A percentile compares a stretch with the other conserved stretches of the same genome.
Evolutionary conservation across 352 stramenopile species (phyloP).

Genomic region (Pythium grandisporangium): DNA sequence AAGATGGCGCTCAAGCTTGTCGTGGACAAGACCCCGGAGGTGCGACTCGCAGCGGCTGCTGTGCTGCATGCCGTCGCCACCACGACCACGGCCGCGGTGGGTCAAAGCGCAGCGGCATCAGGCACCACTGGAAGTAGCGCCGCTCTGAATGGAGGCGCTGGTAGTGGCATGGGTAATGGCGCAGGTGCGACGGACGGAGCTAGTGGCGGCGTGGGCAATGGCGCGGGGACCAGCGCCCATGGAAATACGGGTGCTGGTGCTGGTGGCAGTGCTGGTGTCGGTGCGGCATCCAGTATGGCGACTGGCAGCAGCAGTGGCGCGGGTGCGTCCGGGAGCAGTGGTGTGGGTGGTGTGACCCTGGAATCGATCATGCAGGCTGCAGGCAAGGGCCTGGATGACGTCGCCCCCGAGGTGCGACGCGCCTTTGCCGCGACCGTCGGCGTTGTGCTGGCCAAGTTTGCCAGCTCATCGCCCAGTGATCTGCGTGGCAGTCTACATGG

Average conservation of each 20-base stretch:
- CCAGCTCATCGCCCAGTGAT: slow-evolving; percentile 35
- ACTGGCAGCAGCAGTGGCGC: no score
- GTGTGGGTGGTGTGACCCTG: slow-evolving; percentile 18
- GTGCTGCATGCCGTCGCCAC: slow-evolving; percentile 58
- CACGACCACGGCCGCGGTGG: slow-evolving; percentile 27
- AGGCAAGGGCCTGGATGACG: slow-evolving; percentile 73
- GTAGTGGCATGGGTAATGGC: no score
- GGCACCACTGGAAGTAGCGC: no score
- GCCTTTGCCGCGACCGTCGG: slow-evolving; percentile 62
- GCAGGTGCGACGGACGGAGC: not conserved
- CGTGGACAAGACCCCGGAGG: slow-evolving; percentile 72
- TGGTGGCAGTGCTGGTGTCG: not conserved
- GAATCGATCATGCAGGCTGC: slow-evolving; percentile 65
- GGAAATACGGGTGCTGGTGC: slow-evolving; percentile 12
- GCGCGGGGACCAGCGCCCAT: slow-evolving; percentile 3
- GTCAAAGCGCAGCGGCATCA: no score
- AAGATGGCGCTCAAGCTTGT: slow-evolving; percentile 62
- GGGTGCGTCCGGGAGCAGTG: no score
- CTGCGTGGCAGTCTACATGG: slow-evolving; percentile 13
- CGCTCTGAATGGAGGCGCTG: no score
- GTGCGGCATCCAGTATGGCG: not conserved
- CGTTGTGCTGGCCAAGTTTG: slow-evolving; percentile 70
- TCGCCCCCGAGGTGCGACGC: slow-evolving; percentile 41
- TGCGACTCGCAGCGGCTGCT: slow-evolving; percentile 45
- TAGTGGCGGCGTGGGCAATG: slow-evolving; percentile 4